Evolutionary conservation across 2,329 filamentous ascomycete genomes (phyloP), one percentile per base, ranked within the genome.

Genomic region (Fusarium praegraminearum): DNA sequence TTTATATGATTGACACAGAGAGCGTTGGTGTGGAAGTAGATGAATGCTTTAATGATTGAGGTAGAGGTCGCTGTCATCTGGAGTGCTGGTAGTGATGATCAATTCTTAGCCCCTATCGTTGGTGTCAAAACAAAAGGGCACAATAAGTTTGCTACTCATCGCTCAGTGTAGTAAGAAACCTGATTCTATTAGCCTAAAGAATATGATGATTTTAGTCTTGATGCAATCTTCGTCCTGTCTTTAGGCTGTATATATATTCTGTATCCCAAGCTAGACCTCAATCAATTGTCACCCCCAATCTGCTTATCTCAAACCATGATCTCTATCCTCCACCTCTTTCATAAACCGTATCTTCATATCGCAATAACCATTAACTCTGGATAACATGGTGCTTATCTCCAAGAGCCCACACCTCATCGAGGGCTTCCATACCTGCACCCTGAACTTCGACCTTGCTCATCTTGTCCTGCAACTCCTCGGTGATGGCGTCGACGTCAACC

Each of bases 401-500:
- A 20, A 57, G 53, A 41, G 47, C 26, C 59, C 66, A 69, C 20
- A 65, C 68, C 36, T 67, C 62, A 43, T 70, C 60, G 7, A 67
- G 63, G 5, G 63, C 64, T n/a, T 71, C 62, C 18, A 73, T 49
- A 20, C 47, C 62, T 15, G 30, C 55, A 15, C 55, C 65, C 35
- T 65, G 56, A 11, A 64, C 32, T 43, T 58, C 46, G 12, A 62
- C 50, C 65, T 71, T 73, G 35, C 56, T 57, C 65, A 73, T 75
- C 81, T 89, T 89, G 67, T 89, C 81, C 72, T 84, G 86, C 45
- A 99, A 81, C 79, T 96, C 90, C 75, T 88, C 83, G 1, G 94
- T 98, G 57, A 98, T 89, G 33, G 84, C 84, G 2, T 93, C 87
- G 3, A 97, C 88, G 76, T 98, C 90, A 2, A 98, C 88, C 50